Conservation (phyloP, 2,329 filamentous ascomycete genomes). For the Colletotrichum cordylinicola region DNA sequence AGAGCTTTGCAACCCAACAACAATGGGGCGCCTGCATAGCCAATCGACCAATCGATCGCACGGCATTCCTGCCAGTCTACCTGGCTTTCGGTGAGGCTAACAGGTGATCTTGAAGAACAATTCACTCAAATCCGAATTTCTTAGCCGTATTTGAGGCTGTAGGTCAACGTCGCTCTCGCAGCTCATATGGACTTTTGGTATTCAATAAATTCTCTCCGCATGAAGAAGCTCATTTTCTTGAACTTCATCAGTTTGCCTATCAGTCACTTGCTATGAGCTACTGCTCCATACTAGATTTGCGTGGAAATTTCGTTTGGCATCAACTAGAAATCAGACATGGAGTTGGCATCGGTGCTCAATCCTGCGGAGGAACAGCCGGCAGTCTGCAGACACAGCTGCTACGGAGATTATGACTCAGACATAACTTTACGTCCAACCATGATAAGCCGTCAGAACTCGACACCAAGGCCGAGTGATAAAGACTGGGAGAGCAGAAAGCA, state of each 20-base stretch:
- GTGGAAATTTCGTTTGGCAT: accelerated
- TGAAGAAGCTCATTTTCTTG: neutral
- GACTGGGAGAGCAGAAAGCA: neutral
- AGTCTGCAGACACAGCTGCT: accelerated
- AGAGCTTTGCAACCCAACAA: neutral
- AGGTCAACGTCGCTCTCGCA: neutral
- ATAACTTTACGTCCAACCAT: neutral
- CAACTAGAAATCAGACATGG: neutral
- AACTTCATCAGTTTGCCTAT: neutral
- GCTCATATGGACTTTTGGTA: accelerated
- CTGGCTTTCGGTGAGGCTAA: neutral
- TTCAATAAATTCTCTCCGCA: accelerated
- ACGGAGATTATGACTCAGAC: accelerated
- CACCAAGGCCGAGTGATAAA: neutral
- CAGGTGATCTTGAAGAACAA: neutral
- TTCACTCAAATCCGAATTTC: accelerated
- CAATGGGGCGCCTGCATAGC: neutral
- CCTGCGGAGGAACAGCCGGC: neutral
- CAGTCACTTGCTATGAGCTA: accelerated
- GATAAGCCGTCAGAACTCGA: neutral
- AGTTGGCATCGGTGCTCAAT: neutral
- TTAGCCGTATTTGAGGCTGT: neutral
- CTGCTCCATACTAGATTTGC: accelerated
- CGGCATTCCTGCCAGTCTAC: neutral
- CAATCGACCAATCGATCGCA: neutral